These are phyloP conservation scores for Sordaria brevicollis DNA, from an alignment of 495 filamentous ascomycete genomes.

Conservation along the genomic window DNA sequence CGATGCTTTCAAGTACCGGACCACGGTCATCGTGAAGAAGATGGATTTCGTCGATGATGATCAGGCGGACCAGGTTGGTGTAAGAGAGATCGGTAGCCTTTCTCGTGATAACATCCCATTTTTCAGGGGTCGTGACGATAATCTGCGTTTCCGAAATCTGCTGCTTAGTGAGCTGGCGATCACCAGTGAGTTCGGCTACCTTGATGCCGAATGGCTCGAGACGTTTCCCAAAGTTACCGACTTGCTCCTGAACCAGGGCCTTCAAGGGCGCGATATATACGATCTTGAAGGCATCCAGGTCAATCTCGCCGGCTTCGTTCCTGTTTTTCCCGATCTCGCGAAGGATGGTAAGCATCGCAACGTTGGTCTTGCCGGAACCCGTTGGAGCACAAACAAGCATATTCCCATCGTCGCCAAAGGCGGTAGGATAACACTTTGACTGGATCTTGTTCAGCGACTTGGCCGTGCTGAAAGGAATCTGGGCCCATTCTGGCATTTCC, in stretches of 20 bases:
- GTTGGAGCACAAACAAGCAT: slow-evolving; percentile 97
- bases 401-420: slow-evolving; percentile 92
- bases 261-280: slow-evolving; percentile 93
- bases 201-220: slow-evolving; percentile 84
- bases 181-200: slow-evolving; percentile 89
- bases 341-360: slow-evolving; percentile 93
- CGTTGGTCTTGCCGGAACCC: slow-evolving; percentile 96
- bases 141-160: slow-evolving; percentile 97
- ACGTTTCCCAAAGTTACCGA: slow-evolving; percentile 89
- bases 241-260: slow-evolving; percentile 91
- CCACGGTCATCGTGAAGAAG: slow-evolving; percentile 95
- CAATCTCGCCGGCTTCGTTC: slow-evolving; percentile 79
- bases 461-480: slow-evolving; percentile 65
- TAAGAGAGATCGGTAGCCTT: slow-evolving; percentile 97
- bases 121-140: slow-evolving; percentile 97
- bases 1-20: slow-evolving; percentile 93
- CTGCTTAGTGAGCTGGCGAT: slow-evolving; percentile 96
- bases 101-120: slow-evolving; percentile 97
- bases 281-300: slow-evolving; percentile 94
- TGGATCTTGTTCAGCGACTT: slow-evolving; percentile 88
- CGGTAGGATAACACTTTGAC: slow-evolving; percentile 79
- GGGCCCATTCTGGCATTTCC: slow-evolving; percentile 87
- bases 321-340: slow-evolving; percentile 95
- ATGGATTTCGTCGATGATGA: slow-evolving; percentile 98
- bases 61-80: slow-evolving; percentile 86